These are phyloP conservation scores for Vicia faba DNA, from an alignment of 306 rosid genomes.

Conservation along the genomic window DNA sequence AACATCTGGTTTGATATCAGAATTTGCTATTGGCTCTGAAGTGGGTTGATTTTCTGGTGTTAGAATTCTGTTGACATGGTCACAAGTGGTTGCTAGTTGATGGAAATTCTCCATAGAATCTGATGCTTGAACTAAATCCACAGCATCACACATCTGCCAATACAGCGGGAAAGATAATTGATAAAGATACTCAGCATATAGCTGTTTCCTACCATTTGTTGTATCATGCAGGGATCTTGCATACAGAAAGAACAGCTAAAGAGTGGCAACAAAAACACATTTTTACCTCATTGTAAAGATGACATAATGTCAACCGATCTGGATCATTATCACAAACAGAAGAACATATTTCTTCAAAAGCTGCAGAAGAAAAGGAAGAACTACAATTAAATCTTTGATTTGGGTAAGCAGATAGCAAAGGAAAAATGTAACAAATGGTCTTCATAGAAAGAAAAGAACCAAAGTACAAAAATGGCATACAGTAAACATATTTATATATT, in stretches of 20 bases:
- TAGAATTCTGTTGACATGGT: conserved; percentile 56
- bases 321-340: conserved; percentile 58
- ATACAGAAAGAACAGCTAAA: not conserved
- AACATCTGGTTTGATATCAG: conserved; percentile 37
- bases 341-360: conserved; percentile 56
- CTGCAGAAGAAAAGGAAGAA: conserved; percentile 49
- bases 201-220: not conserved
- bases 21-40: conserved; percentile 29
- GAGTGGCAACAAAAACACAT: not conserved
- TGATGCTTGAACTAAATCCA: conserved; percentile 42
- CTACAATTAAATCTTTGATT: conserved; percentile 7
- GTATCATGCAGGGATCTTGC: conserved; percentile 5
- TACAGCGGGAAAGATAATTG: conserved; percentile 23
- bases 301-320: conserved; percentile 59
- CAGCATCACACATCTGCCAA: conserved; percentile 71
- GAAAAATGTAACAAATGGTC: not conserved
- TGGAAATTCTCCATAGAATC: conserved; percentile 38
- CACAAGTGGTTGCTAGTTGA: conserved; percentile 50
- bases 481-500: too few relatives aligned
- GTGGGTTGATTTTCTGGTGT: conserved; percentile 38
- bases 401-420: conserved; percentile 9
- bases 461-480: too few relatives aligned
- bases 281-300: conserved; percentile 77
- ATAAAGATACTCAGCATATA: conserved; percentile 10
- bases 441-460: too few relatives aligned